Base-by-base conservation (phyloP, 768 basidiomycete genomes). In the Lactifluus volemus region DNA sequence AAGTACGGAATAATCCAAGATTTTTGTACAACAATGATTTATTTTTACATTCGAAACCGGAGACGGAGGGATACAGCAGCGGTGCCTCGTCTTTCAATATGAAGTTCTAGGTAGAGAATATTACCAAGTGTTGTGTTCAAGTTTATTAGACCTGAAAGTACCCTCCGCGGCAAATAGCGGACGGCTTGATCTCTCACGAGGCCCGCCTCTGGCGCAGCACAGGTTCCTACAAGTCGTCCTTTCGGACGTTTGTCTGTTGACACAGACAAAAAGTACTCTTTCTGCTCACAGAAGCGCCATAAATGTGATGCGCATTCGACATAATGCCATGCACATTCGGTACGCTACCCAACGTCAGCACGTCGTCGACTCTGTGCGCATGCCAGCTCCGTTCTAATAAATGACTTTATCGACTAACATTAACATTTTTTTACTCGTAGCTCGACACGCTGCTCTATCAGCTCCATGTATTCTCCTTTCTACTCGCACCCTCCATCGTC, bases 381-480 rank as follows among this genome's bases (percentile, higher is more conserved):
- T 19, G n/a, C 44, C 30, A 25, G 11, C 49, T 49, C 32, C 34
- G 7, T 47, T 53, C 48, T 59, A 32, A 14, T 32, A 59, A 44
- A 44, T 64, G 53, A 36, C 45, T 44, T 19, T 36, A 34, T 54
- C 61, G 48, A 55, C 67, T 54, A 21, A 64, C 57, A 30, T 53
- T 25, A 25, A 25, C 25, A 25, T 25, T 25, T 25, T 25, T 54
- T 11, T 29, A 53, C 50, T 19, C 8, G 10, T 68, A 90, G 89
- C 79, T 90, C 70, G 85, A 90, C 71, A 73, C 78, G 60, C 73
- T 89, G 36, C 76, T 88, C 61, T 86, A 86, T 74, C 86, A 89
- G 69, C 74, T 92, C 63, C 82, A 87, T 71, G 79, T 83, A 53
- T 70, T 90, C 59, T 90, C 88, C 47, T 91, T 88, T 78, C 81